phyloP scores from a whole-genome alignment of 148 eudicot species.

The Dysphania ambrosioides region DNA sequence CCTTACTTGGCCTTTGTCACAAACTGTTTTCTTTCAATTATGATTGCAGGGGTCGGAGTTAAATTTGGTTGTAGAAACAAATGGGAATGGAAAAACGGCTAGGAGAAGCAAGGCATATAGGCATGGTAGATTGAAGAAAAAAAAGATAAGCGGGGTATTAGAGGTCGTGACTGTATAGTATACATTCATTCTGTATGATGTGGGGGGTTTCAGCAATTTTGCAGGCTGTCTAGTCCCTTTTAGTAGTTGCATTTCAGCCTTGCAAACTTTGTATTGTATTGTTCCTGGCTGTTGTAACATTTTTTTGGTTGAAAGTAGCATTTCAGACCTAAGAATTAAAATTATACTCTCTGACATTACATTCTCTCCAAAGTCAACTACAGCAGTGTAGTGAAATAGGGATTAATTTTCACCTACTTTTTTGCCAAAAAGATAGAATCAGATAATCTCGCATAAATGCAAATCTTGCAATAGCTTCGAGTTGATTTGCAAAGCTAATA shows the following conservation, averaged over 20 bases:
- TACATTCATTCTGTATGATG: not conserved
- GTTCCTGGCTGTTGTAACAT: constrained; percentile 10
- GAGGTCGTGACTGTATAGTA: constrained; percentile 19
- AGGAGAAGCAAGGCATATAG: constrained; percentile 22
- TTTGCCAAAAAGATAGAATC: too few relatives aligned
- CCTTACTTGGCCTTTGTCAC: not conserved
- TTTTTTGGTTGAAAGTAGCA: not conserved
- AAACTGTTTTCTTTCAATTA: constrained; percentile 1
- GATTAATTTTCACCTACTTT: too few relatives aligned
- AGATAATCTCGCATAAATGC: too few relatives aligned
- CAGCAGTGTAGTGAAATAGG: too few relatives aligned
- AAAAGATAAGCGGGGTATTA: constrained; percentile 7
- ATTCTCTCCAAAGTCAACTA: too few relatives aligned
- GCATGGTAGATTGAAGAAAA: constrained; percentile 18
- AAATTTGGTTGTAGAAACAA: constrained; percentile 8
- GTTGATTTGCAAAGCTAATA: too few relatives aligned
- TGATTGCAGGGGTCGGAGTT: constrained; percentile 19
- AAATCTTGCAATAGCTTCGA: too few relatives aligned
- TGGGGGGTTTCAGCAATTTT: not conserved
- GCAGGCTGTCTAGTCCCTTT: not conserved
- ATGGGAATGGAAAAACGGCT: not conserved
- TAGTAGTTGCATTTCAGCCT: not conserved
- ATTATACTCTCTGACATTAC: too few relatives aligned
- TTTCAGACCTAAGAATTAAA: not conserved
- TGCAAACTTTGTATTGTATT: constrained; percentile 6